phyloP scores from a whole-genome alignment of 805 yeast species.

The Candida nonsorbophila region DNA sequence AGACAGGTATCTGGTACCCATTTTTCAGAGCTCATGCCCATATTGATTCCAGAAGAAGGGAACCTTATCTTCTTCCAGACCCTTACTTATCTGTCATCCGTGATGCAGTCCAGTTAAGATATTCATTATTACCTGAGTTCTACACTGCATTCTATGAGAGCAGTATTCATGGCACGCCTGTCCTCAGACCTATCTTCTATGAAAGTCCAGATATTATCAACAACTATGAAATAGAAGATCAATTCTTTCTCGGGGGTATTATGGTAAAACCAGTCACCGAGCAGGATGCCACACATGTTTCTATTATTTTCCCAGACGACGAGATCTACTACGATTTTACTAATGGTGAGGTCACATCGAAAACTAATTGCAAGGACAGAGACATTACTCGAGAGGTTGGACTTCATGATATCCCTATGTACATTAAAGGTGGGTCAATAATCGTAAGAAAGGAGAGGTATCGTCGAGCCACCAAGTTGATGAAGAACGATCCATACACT shows the following conservation, averaged over 20 bases:
- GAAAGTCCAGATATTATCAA: constrained; percentile 43
- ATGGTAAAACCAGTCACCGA: constrained; percentile 77
- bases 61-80: constrained; percentile 83
- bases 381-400: constrained; percentile 33
- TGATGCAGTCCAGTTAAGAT: constrained; percentile 69
- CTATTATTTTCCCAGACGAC: constrained; percentile 49
- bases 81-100: constrained; percentile 63
- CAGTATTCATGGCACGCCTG: constrained; percentile 58
- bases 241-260: constrained; percentile 78
- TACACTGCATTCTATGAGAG: constrained; percentile 76
- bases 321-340: constrained; percentile 54
- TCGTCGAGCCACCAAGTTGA: constrained; percentile 73
- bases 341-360: constrained; percentile 20
- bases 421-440: constrained; percentile 75
- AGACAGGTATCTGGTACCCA: constrained; percentile 93
- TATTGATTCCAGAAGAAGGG: constrained; percentile 86
- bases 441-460: constrained; percentile 63
- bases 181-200: constrained; percentile 65
- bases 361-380: constrained; percentile 3
- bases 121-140: constrained; percentile 67
- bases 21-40: constrained; percentile 97
- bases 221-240: constrained; percentile 66
- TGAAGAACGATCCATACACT: constrained; percentile 78
- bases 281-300: constrained; percentile 37
- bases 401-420: constrained; percentile 63